Base-by-base conservation (phyloP, 176 grass and related monocot genomes). In the Otatea glauca region DNA sequence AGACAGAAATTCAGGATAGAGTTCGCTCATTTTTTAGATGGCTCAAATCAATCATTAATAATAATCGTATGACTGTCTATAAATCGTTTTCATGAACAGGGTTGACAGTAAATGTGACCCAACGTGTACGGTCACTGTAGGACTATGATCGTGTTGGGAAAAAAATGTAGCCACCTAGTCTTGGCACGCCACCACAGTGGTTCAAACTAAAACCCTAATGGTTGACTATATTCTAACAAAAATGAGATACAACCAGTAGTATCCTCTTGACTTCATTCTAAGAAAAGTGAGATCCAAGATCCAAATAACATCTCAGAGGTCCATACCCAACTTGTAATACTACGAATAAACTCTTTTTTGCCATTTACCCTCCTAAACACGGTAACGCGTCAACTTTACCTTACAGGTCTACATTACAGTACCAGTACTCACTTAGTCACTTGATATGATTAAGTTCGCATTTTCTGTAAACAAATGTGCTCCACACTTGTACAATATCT, bases 201-300 rank as follows among this genome's bases (percentile, higher is more conserved):
- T 25, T 25, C 58, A 13, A 61, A 61, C 21, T 12, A n/a, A 25
- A 61, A 21, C 58, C 12, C 58, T 25, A 9, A 13, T 25, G 10
- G 21, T 34, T 53, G 6, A 10, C 24, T 51, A 32, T 10, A 49
- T 74, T 53, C 17, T 55, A 35, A 75, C 72, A 7, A n/a, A 75
- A 55, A 35, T 55, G 54, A 23, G 6, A 48, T 3, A 25, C 44
- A 53, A 9, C 2, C 11, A 11, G 43, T 7, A 38, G 12, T 50
- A 74, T 38, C 74, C 15, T 9, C 13, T 50, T 38, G 18, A 56
- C 29, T 81, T 0, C 0, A 12, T 23, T 48, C 18, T 48, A 35
- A 45, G 11, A 41, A 15, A 35, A n/a, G 80, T 34, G 41, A 82
- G 68, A 72, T 82, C 38, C 34, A 61, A 47, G 27, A 54, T 13